Percentiles rank a stretch among this genome's conserved stretches.
Conservation (phyloP, 2,329 filamentous ascomycete species). For the Byssothecium circinans region DNA sequence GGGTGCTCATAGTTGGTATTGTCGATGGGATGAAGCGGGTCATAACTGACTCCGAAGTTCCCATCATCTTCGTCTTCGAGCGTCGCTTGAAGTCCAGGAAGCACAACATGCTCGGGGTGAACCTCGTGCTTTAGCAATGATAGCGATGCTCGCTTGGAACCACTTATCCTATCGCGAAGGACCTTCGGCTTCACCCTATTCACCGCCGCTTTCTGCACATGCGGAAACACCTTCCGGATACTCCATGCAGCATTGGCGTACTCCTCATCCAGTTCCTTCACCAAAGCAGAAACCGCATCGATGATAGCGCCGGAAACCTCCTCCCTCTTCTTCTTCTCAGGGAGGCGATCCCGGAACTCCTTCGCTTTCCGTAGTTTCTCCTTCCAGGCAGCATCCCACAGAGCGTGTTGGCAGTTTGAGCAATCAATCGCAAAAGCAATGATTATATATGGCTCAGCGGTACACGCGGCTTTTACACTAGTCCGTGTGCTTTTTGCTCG, state of each 20-base stretch:
- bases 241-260: slow-evolving; percentile 18
- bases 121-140: slow-evolving; percentile 24
- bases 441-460: slow-evolving; percentile 24
- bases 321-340: background rate
- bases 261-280: slow-evolving; percentile 14
- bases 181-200: slow-evolving; percentile 5
- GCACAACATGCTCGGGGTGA: slow-evolving; percentile 19
- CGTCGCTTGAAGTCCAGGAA: background rate
- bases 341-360: slow-evolving; percentile 5
- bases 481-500: slow-evolving; percentile 24
- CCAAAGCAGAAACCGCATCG: background rate
- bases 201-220: slow-evolving; percentile 5
- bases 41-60: slow-evolving; percentile 21
- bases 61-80: slow-evolving; percentile 18
- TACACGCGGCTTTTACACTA: slow-evolving; percentile 26
- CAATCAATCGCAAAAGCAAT: slow-evolving; percentile 20
- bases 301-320: slow-evolving; percentile 4
- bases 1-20: slow-evolving; percentile 16
- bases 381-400: slow-evolving; percentile 20
- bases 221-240: slow-evolving; percentile 10
- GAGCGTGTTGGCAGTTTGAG: slow-evolving; percentile 23
- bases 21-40: slow-evolving; percentile 26
- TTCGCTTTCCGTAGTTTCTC: slow-evolving; percentile 18
- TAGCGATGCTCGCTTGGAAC: background rate
- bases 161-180: background rate